Base-by-base conservation (phyloP, 2,329 filamentous ascomycete species). In the Penicillium sp. region DNA sequence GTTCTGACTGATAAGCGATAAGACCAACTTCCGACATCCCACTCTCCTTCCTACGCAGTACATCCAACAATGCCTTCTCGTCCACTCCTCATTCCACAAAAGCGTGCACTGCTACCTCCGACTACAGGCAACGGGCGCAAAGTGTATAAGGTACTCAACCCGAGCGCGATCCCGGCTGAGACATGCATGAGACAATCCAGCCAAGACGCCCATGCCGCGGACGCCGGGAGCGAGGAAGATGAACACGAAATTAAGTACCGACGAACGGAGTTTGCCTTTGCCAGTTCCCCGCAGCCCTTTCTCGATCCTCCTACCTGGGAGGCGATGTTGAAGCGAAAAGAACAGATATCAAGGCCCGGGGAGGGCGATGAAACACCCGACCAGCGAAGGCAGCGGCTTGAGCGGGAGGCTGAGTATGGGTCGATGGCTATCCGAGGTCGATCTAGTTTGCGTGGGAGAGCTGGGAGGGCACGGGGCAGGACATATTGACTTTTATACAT, bases 221-320 rank as follows among this genome's bases (percentile, higher is more conserved):
- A 47, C 1, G 42, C 31, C 9, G 31, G 14, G 16, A 11, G 6
- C 14, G 31, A 34, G 18, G 31, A 32, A 34, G 31, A 34, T 10
- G 31, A 34, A 20, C 16, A 46, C 7, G 32, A 28, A 3, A n/a
- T 22, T 6, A 48, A 43, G 7, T n/a, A 46, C 4, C 22, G 38
- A 1, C 50, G 49, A 10, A 58, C 61, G n/a, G 62, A 69, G 36
- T 59, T 67, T 41, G 56, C 69, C 38, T 66, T 68, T 13, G 63
- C 62, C 20, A 46, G 47, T 6, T 47, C 60, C 16, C 57, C 66
- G 27, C 67, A 71, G 50, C 69, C 67, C 18, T 72, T 72, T 43
- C 57, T 72, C 7, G 67, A 72, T 47, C 64, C 67, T 6, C 57
- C 51, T 5, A 39, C 54, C 8, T 64, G 69, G 54, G 64, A 66